Percentiles rank a stretch among this genome's conserved stretches.
Evolutionary conservation across 2,329 filamentous ascomycete species (phyloP).

Genomic region (Leptographium wingfieldii): DNA sequence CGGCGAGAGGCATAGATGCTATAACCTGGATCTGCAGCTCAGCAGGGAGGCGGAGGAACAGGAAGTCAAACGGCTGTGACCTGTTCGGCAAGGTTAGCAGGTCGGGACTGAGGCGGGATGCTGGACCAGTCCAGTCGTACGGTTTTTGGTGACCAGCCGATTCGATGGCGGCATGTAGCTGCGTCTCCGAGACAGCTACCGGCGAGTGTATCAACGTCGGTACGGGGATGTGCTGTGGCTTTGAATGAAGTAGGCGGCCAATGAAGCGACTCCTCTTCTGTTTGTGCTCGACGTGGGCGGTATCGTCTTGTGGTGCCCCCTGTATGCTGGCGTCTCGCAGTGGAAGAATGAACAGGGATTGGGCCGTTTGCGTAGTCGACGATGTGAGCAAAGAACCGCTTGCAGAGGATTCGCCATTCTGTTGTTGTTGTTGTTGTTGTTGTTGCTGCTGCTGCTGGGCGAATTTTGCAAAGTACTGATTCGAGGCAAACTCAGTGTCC

Average conservation of each 20-base stretch:
- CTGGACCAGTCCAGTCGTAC: slow-evolving; percentile 11
- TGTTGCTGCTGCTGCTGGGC: slow-evolving; percentile 35
- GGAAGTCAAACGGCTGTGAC: slow-evolving; percentile 35
- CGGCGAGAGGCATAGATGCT: slow-evolving; percentile 44
- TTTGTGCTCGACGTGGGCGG: slow-evolving; percentile 21
- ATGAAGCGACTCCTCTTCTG: slow-evolving; percentile 24
- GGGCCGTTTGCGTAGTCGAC: slow-evolving; percentile 13
- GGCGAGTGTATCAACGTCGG: not conserved
- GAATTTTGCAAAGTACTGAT: slow-evolving; percentile 51
- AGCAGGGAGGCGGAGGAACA: slow-evolving; percentile 46
- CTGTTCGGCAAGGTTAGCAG: slow-evolving; percentile 15
- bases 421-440: slow-evolving; percentile 18
- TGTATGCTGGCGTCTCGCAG: slow-evolving; percentile 27
- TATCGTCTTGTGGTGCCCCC: slow-evolving; percentile 13
- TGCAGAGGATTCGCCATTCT: slow-evolving; percentile 10
- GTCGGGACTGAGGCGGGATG: too few species aligned
- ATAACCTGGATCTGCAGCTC: slow-evolving; percentile 53
- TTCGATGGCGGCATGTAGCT: slow-evolving; percentile 3
- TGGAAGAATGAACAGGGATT: slow-evolving; percentile 36
- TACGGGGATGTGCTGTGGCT: slow-evolving; percentile 1
- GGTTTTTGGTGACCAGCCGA: slow-evolving; percentile 18
- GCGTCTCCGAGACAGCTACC: not conserved
- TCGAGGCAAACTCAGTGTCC: slow-evolving; percentile 53
- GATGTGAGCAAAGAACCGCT: slow-evolving; percentile 7
- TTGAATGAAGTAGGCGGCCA: slow-evolving; percentile 9